phyloP scores from a whole-genome alignment of 768 basidiomycete species.

The Rhizopogon sp. region DNA sequence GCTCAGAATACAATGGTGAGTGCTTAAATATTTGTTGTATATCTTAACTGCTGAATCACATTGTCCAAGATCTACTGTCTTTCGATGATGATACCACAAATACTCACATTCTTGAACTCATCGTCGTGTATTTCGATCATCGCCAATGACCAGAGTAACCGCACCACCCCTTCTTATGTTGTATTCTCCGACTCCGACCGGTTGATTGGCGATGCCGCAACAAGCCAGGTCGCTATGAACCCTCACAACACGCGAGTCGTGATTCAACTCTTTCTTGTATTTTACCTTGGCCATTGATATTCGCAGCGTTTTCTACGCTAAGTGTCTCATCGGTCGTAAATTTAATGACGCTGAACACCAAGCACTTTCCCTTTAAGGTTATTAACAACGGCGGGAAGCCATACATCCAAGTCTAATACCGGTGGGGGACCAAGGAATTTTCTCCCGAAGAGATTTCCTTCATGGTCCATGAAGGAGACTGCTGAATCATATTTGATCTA shows the following conservation, averaged over 20 bases:
- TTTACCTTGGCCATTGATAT: conserved; percentile 5
- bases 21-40: too few relatives aligned
- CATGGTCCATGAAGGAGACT: conserved; percentile 99
- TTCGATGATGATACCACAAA: too few relatives aligned
- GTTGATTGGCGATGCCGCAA: conserved; percentile 98
- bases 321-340: conserved; percentile 95
- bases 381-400: conserved; percentile 81
- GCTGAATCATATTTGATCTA: too few relatives aligned
- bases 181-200: conserved; percentile 93
- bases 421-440: conserved; percentile 91
- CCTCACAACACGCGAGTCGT: conserved; percentile 74
- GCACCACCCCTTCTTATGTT: conserved; percentile 93
- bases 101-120: too few relatives aligned
- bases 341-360: conserved; percentile 78
- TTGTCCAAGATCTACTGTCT: too few relatives aligned
- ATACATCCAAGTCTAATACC: conserved; percentile 92
- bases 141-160: conserved; percentile 92
- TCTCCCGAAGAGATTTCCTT: conserved; percentile 98
- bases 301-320: conserved; percentile 90
- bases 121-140: conserved; percentile 52
- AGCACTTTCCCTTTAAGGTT: conserved; percentile 95
- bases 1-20: too few relatives aligned
- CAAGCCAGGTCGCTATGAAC: conserved; percentile 99
- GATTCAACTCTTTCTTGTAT: not conserved
- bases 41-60: too few relatives aligned